A percentile compares a stretch with the other conserved stretches of the same genome.
Evolutionary conservation across 2,329 filamentous ascomycete species (phyloP).

Genomic region (Penicillium sp.): DNA sequence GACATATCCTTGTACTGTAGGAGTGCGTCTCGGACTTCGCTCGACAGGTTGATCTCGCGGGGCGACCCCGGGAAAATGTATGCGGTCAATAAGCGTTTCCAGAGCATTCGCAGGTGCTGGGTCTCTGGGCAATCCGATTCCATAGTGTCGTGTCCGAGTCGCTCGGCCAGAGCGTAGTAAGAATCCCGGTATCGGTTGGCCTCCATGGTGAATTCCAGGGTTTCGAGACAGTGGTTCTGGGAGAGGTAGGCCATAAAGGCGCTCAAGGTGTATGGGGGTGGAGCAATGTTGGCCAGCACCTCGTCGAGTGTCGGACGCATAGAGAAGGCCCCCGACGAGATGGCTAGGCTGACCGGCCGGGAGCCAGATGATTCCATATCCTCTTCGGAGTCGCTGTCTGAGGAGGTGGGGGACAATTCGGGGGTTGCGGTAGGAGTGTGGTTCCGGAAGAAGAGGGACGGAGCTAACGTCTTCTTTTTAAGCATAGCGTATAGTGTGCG

Average conservation of each 20-base stretch:
- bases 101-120: constrained; percentile 73
- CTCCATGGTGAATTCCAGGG: constrained; percentile 93
- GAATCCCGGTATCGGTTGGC: constrained; percentile 77
- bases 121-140: constrained; percentile 55
- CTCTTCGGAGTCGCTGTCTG: constrained; percentile 46
- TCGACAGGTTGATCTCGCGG: constrained; percentile 86
- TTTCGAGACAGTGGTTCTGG: constrained; percentile 95
- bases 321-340: constrained; percentile 41
- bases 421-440: constrained; percentile 46
- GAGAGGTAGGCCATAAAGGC: constrained; percentile 97
- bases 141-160: constrained; percentile 46
- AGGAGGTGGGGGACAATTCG: constrained; percentile 44
- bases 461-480: constrained; percentile 36
- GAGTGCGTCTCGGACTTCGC: constrained; percentile 77
- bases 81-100: constrained; percentile 82
- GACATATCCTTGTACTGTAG: constrained; percentile 60
- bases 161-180: constrained; percentile 59
- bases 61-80: constrained; percentile 85
- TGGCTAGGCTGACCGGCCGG: constrained; percentile 45
- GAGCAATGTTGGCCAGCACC: constrained; percentile 80
- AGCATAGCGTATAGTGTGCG: constrained; percentile 39
- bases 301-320: constrained; percentile 74
- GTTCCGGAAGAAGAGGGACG: constrained; percentile 37
- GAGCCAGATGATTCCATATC: constrained; percentile 43
- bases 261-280: constrained; percentile 82